Base-by-base conservation (phyloP, 164 flowering plant genomes). In the Pachysandra terminalis region DNA sequence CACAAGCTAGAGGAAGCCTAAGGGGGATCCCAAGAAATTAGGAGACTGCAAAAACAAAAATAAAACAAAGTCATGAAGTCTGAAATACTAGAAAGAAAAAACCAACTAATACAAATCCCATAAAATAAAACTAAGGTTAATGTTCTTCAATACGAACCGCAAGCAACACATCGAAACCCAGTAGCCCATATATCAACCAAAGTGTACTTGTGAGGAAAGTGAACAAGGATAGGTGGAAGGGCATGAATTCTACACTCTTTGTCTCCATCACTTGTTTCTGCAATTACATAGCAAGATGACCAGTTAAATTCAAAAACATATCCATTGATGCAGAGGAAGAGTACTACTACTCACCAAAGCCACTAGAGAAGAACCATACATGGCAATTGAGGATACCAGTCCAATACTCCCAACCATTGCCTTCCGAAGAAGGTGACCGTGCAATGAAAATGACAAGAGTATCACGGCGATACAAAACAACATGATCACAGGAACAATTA, bases 331-430 rank as follows among this genome's bases (percentile, higher is more conserved):
- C 37, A 32, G 37, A 32, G 37, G 7, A 32, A 32, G 37, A 7
- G 37, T 32, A 7, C 37, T 32, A 32, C 3, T 3, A 7, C 37
- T 32, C 64, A 87, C 95, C 86, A 88, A 66, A 13, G 49, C 93
- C 4, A 84, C 88, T 14, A 89, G 74, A 24, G 95, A 95, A 67
- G 93, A 82, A 27, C 73, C 84, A 59, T 87, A 91, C 91, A 91
- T 85, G 23, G 84, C 74, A 0, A 80, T 75, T 15, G 97, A 86
- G n/a, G 82, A 87, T 10, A 80, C 80, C 0, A 87, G 64, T 9
- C 88, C 95, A 14, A 87, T 53, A 28, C 83, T 80, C 12, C 97
- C 95, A 0, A 89, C 86, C 23, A 85, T 75, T 13, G 78, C 19
- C 73, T 91, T 91, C 4, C 95, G 81, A 15, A 75, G 87, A 56